Evolutionary conservation across 2,329 filamentous ascomycete genomes (phyloP).

Genomic region (Ceratocystis papillata): DNA sequence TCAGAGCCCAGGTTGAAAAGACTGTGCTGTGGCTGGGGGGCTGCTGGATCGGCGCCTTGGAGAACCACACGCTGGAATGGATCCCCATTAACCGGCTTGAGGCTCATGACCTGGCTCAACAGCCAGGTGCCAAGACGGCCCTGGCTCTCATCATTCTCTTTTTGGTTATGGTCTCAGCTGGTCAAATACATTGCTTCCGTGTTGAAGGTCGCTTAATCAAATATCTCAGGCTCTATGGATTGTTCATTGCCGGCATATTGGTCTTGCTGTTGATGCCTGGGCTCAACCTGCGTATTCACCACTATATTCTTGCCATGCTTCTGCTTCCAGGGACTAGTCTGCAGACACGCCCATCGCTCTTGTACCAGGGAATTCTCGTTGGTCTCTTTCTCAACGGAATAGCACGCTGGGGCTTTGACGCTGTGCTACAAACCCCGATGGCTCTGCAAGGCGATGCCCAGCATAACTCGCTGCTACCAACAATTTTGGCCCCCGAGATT

Average conservation of each 20-base stretch:
- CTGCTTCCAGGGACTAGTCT: constrained; percentile 80
- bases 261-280: constrained; percentile 61
- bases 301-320: constrained; percentile 82
- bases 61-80: constrained; percentile 89
- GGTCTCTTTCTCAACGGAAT: constrained; percentile 91
- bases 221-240: constrained; percentile 66
- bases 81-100: constrained; percentile 92
- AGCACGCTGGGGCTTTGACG: constrained; percentile 86
- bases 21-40: constrained; percentile 80
- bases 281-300: constrained; percentile 78
- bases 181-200: constrained; percentile 77
- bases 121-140: constrained; percentile 79
- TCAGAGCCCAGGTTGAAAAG: constrained; percentile 81
- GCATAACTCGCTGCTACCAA: constrained; percentile 51
- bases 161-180: constrained; percentile 55
- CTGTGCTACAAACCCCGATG: constrained; percentile 70
- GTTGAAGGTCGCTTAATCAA: constrained; percentile 69
- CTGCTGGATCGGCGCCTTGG: constrained; percentile 81
- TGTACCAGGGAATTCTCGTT: constrained; percentile 82
- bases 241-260: constrained; percentile 56
- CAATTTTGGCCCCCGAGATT: constrained; percentile 39
- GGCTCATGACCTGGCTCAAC: constrained; percentile 73
- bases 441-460: constrained; percentile 60
- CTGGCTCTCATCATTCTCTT: constrained; percentile 65
- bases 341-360: constrained; percentile 70